A percentile compares a stretch with the other conserved stretches of the same genome.
phyloP scores from a whole-genome alignment of 495 filamentous ascomycete species.

The Aspergillus indologenus region DNA sequence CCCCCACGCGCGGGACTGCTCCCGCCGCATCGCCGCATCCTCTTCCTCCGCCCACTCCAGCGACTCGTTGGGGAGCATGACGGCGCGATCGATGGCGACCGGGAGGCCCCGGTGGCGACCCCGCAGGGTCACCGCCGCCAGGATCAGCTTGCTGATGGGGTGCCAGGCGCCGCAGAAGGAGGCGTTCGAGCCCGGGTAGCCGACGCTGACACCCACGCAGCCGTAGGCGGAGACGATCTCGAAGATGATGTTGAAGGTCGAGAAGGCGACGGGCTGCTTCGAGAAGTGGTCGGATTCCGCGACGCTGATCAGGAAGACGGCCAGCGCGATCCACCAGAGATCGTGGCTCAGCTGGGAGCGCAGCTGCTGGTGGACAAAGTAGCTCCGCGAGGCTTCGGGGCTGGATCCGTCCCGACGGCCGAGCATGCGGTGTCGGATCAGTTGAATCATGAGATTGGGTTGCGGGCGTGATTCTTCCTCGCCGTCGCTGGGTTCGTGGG shows the following conservation, averaged over 20 bases:
- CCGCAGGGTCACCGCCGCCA: conserved; percentile 73
- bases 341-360: conserved; percentile 82
- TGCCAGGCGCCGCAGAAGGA: conserved; percentile 74
- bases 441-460: conserved; percentile 23
- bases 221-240: conserved; percentile 81
- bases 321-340: conserved; percentile 78
- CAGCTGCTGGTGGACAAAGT: conserved; percentile 63
- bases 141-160: conserved; percentile 67
- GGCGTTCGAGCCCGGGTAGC: conserved; percentile 63
- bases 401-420: conserved; percentile 27
- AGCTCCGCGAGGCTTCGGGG: conserved; percentile 39
- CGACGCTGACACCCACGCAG: conserved; percentile 79
- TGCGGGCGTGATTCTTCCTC: conserved; percentile 15
- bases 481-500: conserved; percentile 33
- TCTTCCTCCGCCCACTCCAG: conserved; percentile 58
- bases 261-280: conserved; percentile 63
- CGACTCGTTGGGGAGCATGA: conserved; percentile 64
- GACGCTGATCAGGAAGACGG: conserved; percentile 68
- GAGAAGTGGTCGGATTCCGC: conserved; percentile 68
- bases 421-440: conserved; percentile 26
- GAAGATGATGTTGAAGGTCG: conserved; percentile 82
- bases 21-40: conserved; percentile 48
- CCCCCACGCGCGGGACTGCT: conserved; percentile 26
- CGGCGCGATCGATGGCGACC: conserved; percentile 75
- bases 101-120: conserved; percentile 78